Conservation (phyloP, 805 yeast species). For the Suhomyces kilbournensis region DNA sequence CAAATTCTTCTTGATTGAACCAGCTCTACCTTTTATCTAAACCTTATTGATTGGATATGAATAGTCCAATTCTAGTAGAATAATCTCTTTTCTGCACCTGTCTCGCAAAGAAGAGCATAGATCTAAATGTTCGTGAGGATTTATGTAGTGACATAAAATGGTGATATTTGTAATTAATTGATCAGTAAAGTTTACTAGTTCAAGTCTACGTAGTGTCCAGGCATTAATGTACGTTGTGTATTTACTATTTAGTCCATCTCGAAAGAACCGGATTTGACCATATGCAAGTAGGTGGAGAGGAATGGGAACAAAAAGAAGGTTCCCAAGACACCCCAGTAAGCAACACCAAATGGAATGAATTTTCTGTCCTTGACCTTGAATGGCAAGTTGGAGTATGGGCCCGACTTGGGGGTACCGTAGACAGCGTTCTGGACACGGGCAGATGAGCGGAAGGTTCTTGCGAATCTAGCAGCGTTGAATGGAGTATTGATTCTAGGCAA, state of each 20-base stretch:
- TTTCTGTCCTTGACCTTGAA: conserved; percentile 92
- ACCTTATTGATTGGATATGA: no score
- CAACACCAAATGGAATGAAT: conserved; percentile 72
- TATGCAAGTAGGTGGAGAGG: conserved; percentile 72
- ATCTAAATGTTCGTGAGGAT: no score
- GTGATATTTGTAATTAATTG: no score
- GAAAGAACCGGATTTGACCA: conserved; percentile 74
- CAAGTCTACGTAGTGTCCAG: no score
- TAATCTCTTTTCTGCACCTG: no score
- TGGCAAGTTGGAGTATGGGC: conserved; percentile 89
- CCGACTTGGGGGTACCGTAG: conserved; percentile 45
- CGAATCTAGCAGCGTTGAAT: conserved; percentile 11
- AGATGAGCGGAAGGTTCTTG: conserved; percentile 47
- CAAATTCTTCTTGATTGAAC: no score
- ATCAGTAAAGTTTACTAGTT: no score
- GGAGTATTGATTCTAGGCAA: conserved; percentile 13
- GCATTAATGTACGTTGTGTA: no score
- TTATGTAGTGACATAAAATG: no score
- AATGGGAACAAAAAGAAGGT: conserved; percentile 59
- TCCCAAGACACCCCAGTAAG: conserved; percentile 72
- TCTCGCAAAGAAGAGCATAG: no score
- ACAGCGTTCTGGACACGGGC: conserved; percentile 30
- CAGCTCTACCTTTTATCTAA: no score
- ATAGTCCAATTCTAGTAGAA: no score
- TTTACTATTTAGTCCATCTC: conserved; percentile 1